Conservation (phyloP, 345 rosid genomes). For the Toxicodendron radicans region DNA sequence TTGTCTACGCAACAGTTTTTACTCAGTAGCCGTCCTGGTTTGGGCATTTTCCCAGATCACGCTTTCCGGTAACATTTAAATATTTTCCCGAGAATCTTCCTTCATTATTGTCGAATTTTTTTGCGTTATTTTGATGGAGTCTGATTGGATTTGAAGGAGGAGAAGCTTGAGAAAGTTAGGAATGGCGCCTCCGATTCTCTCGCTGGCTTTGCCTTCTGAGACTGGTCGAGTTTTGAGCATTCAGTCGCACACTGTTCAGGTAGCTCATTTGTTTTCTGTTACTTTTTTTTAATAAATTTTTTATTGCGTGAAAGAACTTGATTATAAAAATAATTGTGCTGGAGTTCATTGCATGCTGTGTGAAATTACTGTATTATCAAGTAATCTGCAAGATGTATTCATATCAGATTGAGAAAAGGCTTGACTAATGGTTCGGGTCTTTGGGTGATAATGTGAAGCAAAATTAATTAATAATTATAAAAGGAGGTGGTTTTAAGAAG, state of each 20-base stretch:
- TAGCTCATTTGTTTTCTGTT: not conserved
- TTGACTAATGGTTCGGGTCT: not conserved
- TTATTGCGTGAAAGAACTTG: not conserved
- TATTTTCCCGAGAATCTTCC: not conserved
- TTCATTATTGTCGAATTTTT: not conserved
- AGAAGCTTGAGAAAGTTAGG: slow-evolving; percentile 33
- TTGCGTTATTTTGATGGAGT: not conserved
- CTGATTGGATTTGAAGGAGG: slow-evolving; percentile 26
- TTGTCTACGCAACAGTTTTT: not conserved
- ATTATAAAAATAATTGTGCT: not conserved
- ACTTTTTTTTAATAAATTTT: not conserved
- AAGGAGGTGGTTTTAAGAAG: too few relatives aligned
- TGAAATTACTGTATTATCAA: not conserved
- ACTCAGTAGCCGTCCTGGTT: not conserved
- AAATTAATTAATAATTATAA: not conserved
- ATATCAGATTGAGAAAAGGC: not conserved
- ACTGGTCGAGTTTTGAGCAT: slow-evolving; percentile 99
- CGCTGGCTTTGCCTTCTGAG: slow-evolving; percentile 83
- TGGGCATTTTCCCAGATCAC: not conserved
- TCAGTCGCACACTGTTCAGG: slow-evolving; percentile 99
- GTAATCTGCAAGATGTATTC: not conserved
- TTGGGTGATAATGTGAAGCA: not conserved
- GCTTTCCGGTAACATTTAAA: not conserved
- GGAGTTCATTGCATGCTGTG: not conserved
- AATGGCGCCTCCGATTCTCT: slow-evolving; percentile 87